These are phyloP conservation scores for Inga oerstediana DNA, from an alignment of 306 rosid genomes.

Conservation along the genomic window DNA sequence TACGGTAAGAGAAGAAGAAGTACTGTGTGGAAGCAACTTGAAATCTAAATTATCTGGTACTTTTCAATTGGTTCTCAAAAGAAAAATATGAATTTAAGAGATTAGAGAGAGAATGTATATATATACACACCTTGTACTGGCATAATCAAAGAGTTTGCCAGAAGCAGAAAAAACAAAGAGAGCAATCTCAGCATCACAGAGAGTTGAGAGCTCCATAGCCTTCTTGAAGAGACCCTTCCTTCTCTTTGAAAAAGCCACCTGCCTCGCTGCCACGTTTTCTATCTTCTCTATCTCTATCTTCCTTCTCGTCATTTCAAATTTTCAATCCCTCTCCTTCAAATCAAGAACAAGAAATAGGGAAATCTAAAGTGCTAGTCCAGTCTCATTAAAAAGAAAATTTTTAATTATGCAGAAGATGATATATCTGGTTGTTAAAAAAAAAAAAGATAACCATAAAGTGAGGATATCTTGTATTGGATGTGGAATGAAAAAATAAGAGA, in stretches of 20 bases:
- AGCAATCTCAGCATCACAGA: background rate
- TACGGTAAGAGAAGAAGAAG: background rate
- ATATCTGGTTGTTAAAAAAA: background rate
- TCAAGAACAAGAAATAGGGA: no score
- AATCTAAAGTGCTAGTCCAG: background rate
- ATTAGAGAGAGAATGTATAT: background rate
- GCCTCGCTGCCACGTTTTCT: constrained; percentile 37
- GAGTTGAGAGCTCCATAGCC: background rate
- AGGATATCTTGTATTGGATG: no score
- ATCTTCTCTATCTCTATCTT: constrained; percentile 29
- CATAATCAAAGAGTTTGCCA: constrained; percentile 36
- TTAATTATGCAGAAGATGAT: background rate
- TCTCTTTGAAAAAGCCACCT: constrained; percentile 19
- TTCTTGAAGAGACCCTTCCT: background rate
- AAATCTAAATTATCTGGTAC: background rate
- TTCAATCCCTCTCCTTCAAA: background rate
- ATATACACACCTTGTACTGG: background rate
- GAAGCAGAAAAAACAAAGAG: constrained; percentile 36
- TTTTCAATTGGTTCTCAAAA: background rate
- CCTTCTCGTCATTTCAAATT: background rate
- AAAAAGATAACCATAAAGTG: no score
- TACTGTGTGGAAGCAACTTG: background rate
- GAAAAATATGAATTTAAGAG: background rate
- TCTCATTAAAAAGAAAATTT: background rate
- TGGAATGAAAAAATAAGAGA: no score